Evolutionary conservation across 2,329 filamentous ascomycete genomes (phyloP), one percentile per base, ranked within the genome.

Genomic region (Zymoseptoria crescenta): DNA sequence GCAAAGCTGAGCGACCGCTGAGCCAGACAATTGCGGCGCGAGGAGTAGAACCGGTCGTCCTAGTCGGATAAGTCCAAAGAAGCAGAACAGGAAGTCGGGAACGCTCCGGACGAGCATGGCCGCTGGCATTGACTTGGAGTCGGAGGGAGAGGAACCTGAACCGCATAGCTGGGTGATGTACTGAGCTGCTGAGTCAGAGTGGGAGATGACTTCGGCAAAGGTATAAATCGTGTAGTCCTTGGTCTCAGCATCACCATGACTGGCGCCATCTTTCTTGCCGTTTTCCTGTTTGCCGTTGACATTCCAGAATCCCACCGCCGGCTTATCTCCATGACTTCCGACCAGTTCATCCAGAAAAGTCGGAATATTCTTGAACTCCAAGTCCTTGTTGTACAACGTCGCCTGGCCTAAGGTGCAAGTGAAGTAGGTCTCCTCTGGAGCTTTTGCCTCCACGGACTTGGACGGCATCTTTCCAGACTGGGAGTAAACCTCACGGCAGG

Each of bases 391-490:
- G 6, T 58, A 30, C 19, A 79, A 63, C 0, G 74, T 72, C 9
- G 82, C 82, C 67, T 86, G 77, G 1, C 81, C 83, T 1, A 87
- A 75, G 0, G 83, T 85, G 68, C 83, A 86, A 3, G 79, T 79
- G 66, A 86, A 86, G 69, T 86, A 85, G 59, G 80, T 84, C 5
- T 28, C 24, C 50, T 24, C 50, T 1, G 30, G 30, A 3, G 4
- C 35, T 2, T 16, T 16, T 3, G 35, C 9, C 10, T 16, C 35
- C 16, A 9, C 35, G 9, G 35, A 41, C 1, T 13, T 41, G 4
- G 50, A 16, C 2, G 50, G 2, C 49, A 50, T 50, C 24, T 50
- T n/a, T 54, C 19, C 30, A 4, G 8, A 9, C 30, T 10, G 8
- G 30, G n/a, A n/a, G n/a, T n/a, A n/a, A n/a, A n/a, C n/a, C n/a